Evolutionary conservation across 805 yeast genomes (phyloP).

Genomic region (Candida oleophila): DNA sequence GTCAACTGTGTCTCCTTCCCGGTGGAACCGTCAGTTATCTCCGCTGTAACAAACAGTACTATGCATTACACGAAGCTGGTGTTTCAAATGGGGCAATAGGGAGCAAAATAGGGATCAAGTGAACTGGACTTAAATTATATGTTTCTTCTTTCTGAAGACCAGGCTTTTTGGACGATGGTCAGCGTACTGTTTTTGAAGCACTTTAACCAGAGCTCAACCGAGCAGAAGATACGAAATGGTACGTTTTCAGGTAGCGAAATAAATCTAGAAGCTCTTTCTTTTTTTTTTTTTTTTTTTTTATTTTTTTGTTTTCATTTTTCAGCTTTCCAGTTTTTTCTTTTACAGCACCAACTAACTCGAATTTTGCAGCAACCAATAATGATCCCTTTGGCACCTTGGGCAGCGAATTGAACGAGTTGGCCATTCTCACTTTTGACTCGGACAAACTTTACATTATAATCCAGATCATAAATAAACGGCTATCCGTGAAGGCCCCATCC

Average conservation of each 20-base stretch:
- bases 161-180: neutral
- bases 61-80: too few species aligned
- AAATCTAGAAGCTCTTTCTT: neutral
- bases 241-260: slow-evolving; percentile 5
- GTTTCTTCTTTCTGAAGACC: neutral
- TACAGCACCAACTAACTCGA: neutral
- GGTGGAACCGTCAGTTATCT: too few species aligned
- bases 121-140: neutral
- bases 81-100: too few species aligned
- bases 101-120: too few species aligned
- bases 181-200: neutral
- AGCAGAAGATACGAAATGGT: slow-evolving; percentile 17
- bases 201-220: slow-evolving; percentile 11
- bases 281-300: neutral
- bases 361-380: slow-evolving; percentile 44
- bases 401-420: slow-evolving; percentile 51
- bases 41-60: too few species aligned
- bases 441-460: slow-evolving; percentile 40
- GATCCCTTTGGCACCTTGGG: slow-evolving; percentile 58
- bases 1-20: too few species aligned
- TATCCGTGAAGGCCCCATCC: slow-evolving; percentile 21
- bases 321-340: neutral
- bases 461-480: slow-evolving; percentile 38
- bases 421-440: slow-evolving; percentile 43
- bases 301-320: neutral